Evolutionary conservation across 805 yeast genomes (phyloP), one percentile per base, ranked within the genome.

Genomic region (Barnettozyma siamensis): DNA sequence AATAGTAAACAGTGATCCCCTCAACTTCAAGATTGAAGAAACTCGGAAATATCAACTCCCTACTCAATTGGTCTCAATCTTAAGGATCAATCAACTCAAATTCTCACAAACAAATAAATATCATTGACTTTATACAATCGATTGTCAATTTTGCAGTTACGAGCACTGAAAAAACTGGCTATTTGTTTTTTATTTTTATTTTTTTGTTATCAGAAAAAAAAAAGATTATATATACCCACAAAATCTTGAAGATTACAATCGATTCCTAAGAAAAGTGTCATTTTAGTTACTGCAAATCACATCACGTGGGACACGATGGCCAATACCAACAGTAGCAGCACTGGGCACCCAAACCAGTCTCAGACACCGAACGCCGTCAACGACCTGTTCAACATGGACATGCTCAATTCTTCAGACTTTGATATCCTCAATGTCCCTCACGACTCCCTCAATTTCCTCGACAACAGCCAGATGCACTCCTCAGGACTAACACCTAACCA

Each of bases 371-470:
- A 29, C 18, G 6, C 9, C 15, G 31, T 15, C 21, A 33, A 33
- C n/a, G 41, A 33, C 20, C 43, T 53, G 13, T 53, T 53, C 49
- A 44, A 41, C 31, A 43, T 54, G 11, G 53, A 49, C 12, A 33
- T 42, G 15, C 21, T 54, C 27, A 37, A 37, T 30, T 44, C 37
- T 17, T 24, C 49, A 5, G 59, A 55, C 27, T 54, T 56, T 38
- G 53, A 53, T 46, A 47, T 55, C 18, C 43, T 56, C 19, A 47
- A 46, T 23, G 49, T 49, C 24, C 51, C 58, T 2, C 52, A 51
- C 18, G 58, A 52, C 0, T 16, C 41, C 3, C 38, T 40, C 35
- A 37, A 40, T 32, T 50, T 51, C 32, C 23, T 47, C 2, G 37
- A 38, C 18, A 23, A 31, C 16, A 20, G 37, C 30, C 24, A 35